Conservation (phyloP, 768 basidiomycete genomes). For the Coprinellus micaceus region DNA sequence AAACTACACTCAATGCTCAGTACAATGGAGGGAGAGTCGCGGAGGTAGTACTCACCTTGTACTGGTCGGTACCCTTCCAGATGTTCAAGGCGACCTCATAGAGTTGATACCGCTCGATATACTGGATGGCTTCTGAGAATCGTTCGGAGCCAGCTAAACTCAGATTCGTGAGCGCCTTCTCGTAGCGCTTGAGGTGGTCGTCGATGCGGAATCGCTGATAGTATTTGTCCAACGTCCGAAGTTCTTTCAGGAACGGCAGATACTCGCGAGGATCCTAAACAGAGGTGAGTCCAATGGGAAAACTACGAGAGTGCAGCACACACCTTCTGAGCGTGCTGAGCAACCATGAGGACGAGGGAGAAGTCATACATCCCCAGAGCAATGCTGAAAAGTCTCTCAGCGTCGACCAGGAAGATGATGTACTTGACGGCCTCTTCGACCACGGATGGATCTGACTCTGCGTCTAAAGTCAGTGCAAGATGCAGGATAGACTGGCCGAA, state of each 20-base stretch:
- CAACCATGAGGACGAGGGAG: constrained; percentile 89
- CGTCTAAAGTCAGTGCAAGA: background rate
- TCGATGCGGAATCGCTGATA: constrained; percentile 92
- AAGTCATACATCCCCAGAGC: constrained; percentile 99
- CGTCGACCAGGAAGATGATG: constrained; percentile 95
- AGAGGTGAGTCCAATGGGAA: background rate
- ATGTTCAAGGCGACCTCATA: constrained; percentile 71
- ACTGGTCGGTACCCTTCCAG: constrained; percentile 64
- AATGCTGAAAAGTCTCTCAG: constrained; percentile 85
- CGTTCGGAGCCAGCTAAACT: constrained; percentile 61
- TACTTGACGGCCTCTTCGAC: constrained; percentile 98
- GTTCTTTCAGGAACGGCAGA: constrained; percentile 90
- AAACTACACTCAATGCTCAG: constrained; percentile 38
- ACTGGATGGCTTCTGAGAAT: constrained; percentile 78
- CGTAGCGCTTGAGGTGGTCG: constrained; percentile 78
- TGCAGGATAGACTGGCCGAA: background rate
- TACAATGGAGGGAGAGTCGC: too few relatives aligned
- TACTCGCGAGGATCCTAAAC: constrained; percentile 94
- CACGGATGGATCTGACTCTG: constrained; percentile 59
- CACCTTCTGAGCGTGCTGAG: constrained; percentile 96
- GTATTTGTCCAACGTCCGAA: constrained; percentile 72
- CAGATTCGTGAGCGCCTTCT: constrained; percentile 73
- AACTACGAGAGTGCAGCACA: constrained; percentile 11
- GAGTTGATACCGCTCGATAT: constrained; percentile 74
- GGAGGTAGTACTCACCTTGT: too few relatives aligned